Evolutionary conservation across 2,329 filamentous ascomycete genomes (phyloP), one percentile per base, ranked within the genome.

Genomic region (Fusarium mundagurra): DNA sequence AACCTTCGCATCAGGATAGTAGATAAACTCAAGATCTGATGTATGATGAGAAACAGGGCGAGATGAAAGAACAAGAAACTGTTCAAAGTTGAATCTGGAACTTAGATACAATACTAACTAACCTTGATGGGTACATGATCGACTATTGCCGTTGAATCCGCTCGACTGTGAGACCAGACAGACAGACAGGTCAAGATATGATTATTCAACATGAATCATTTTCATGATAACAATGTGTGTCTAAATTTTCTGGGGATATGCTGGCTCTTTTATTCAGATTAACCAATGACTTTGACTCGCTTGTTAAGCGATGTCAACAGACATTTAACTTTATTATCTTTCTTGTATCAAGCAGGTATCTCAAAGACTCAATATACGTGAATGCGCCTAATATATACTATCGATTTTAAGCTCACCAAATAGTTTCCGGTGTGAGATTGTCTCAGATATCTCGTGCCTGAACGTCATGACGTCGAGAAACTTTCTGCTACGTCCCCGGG

Each of bases 381-480:
- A 39, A 34, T 29, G 34, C 29, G 44, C 29, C 16, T 48, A 16
- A 34, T 24, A 16, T 24, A 41, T 48, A n/a, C n/a, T 18, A 16
- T 27, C 24, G 29, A 36, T 34, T 48, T 53, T 50, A 36, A 55
- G 41, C 41, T 50, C 47, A 55, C 33, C n/a, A 65, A 60, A 58
- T 47, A 48, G 22, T 58, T 36, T 41, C 47, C 51, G 59, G 59
- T 44, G 63, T 24, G 41, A 43, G 36, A 41, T 43, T 55, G 71
- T 74, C 44, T 74, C 61, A 53, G 44, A 59, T 48, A 63, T 67
- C 50, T 63, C 22, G 71, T 74, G 67, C 71, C 65, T 73, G 69
- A 64, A 71, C 38, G 41, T 54, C 67, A 71, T 64, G 67, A 59
- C 67, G 54, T 73, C 67, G 63, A 54, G 71, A 73, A 74, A 72